Base-by-base conservation (phyloP, 2,329 filamentous ascomycete species). In the Talaromyces sp. region DNA sequence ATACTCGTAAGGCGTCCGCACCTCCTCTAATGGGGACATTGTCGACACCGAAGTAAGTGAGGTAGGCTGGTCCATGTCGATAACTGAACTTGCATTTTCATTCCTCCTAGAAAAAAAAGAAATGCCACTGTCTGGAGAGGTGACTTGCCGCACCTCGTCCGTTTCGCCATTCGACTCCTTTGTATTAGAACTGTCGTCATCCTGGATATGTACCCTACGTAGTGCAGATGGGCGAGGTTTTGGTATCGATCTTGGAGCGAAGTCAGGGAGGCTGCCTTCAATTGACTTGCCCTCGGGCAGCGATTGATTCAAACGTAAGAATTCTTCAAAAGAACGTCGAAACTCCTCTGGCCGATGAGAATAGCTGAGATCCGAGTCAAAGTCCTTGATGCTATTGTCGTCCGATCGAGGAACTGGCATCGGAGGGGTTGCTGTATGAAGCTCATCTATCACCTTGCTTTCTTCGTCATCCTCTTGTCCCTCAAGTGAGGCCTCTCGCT, bases 11-110 rank as follows among this genome's bases (percentile, higher is more conserved):
- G 79, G 79, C 2, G 79, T 81, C 54, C 74, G 76, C 37, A 77
- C 63, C 66, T 81, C 79, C 16, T 80, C 78, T 3, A 75, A 54
- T 10, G 79, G 76, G 16, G 79, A 82, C 37, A 73, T 76, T 11
- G 79, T 81, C 2, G 79, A 81, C 2, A 77, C 70, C 5, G 79
- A 81, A 13, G 79, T 81, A 57, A 82, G 72, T 14, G 79, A 82
- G 0, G 77, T 78, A 16, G 77, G 77, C 33, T 72, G 76, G 27
- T 78, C 77, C 22, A 75, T 60, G 14, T 77, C 75, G 27, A 70
- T 63, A 52, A 66, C 70, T n/a, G 68, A 35, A 7, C 67, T 67
- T 39, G 70, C 63, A 19, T 70, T 71, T 58, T 72, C 68, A 33
- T 72, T 71, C 69, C 67, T 59, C 68, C 72, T 33, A 66, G 65